A percentile compares a stretch with the other conserved stretches of the same genome.
Conservation (phyloP, 1,284 basidiomycete species). For the Heterobasidion annosum region DNA sequence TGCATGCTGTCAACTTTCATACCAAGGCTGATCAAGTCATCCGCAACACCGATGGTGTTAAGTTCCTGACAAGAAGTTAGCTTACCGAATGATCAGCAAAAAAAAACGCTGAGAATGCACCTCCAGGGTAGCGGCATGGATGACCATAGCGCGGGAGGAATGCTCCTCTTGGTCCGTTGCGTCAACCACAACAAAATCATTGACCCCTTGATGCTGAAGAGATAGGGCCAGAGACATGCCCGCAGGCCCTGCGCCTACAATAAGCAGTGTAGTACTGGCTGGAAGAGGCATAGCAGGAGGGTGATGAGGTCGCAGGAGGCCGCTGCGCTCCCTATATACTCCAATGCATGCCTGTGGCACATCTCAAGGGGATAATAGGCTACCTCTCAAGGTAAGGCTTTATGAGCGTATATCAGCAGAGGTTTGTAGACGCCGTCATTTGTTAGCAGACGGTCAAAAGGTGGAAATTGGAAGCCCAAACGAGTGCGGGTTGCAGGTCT, state of each 20-base stretch:
- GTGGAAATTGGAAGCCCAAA: no score
- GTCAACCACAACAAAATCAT: constrained; percentile 40
- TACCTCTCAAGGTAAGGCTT: no score
- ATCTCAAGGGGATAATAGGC: no score
- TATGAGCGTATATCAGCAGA: no score
- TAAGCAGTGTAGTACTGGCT: constrained; percentile 24
- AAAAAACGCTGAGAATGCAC: constrained; percentile 7
- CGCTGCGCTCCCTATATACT: no score
- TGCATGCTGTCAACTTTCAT: constrained; percentile 18
- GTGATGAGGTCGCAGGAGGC: no score
- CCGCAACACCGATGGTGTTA: constrained; percentile 34
- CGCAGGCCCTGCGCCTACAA: constrained; percentile 40
- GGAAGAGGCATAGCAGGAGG: constrained; percentile 20
- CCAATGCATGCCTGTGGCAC: no score
- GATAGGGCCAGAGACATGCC: constrained; percentile 35
- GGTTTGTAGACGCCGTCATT: no score
- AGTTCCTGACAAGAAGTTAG: constrained; percentile 25
- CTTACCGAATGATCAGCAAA: neutral
- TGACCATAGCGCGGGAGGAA: constrained; percentile 18
- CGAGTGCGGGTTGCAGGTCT: no score
- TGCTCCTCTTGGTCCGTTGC: constrained; percentile 17
- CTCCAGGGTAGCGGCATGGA: constrained; percentile 23
- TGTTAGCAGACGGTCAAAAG: no score
- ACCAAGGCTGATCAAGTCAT: constrained; percentile 30
- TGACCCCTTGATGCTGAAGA: constrained; percentile 31